Conservation (phyloP, 139 green algal genomes). For the Chlorella sp. region DNA sequence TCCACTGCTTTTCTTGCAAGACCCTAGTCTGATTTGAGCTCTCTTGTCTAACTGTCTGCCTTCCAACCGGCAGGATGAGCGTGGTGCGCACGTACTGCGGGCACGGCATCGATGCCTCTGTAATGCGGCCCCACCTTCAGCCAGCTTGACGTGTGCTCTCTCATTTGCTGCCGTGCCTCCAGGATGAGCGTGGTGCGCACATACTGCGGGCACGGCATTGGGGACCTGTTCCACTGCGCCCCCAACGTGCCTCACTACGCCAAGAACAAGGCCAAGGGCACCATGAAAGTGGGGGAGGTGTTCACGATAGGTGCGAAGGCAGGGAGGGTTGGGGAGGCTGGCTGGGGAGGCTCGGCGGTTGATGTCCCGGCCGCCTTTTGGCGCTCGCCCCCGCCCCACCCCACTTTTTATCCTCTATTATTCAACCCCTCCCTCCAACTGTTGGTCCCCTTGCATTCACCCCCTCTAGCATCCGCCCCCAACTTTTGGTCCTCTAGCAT, state of each 20-base stretch:
- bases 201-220: constrained; percentile 98
- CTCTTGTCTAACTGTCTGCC: not conserved
- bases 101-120: constrained; percentile 96
- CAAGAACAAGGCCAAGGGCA: constrained; percentile 90
- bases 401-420: too few relatives aligned
- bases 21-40: not conserved
- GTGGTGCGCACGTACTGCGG: constrained; percentile 97
- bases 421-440: too few relatives aligned
- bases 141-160: not conserved
- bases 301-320: constrained; percentile 89
- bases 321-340: too few relatives aligned
- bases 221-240: constrained; percentile 97
- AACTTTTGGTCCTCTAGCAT: not conserved
- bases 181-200: constrained; percentile 87
- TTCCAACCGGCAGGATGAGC: constrained; percentile 69
- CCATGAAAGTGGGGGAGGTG: constrained; percentile 87
- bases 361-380: too few relatives aligned
- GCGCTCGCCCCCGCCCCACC: too few relatives aligned
- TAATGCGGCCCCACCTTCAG: constrained; percentile 92
- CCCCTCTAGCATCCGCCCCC: too few relatives aligned
- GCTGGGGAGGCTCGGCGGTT: not conserved
- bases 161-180: not conserved
- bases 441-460: too few relatives aligned
- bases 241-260: constrained; percentile 98
- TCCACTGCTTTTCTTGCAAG: too few relatives aligned